Evolutionary conservation across 345 rosid species (phyloP).

Genomic region (Dimocarpus longan): DNA sequence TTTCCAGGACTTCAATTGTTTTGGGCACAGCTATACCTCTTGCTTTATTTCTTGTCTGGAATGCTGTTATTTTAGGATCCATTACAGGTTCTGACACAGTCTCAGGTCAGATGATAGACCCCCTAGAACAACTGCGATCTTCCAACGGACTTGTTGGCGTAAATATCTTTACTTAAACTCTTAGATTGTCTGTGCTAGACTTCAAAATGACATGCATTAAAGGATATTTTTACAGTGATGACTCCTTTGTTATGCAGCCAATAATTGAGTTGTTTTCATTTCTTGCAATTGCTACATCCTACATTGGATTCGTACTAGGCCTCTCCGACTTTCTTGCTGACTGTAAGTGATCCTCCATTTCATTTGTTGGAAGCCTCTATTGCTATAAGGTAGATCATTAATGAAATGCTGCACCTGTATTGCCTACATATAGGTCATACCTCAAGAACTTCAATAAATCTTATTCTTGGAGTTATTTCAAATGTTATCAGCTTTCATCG

Average conservation of each 20-base stretch:
- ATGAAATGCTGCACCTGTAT: neutral
- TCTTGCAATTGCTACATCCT: conserved; percentile 90
- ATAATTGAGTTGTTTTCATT: conserved; percentile 79
- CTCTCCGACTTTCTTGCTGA: conserved; percentile 89
- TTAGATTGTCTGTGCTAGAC: conserved; percentile 1
- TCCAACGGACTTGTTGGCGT: conserved; percentile 74
- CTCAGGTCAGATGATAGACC: conserved; percentile 59
- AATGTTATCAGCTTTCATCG: too few relatives aligned
- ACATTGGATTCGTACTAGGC: conserved; percentile 85
- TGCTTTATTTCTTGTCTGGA: conserved; percentile 85
- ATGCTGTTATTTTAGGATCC: conserved; percentile 83
- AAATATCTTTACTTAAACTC: conserved; percentile 32
- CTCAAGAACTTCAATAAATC: neutral
- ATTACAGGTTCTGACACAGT: conserved; percentile 45
- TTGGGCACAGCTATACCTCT: conserved; percentile 90
- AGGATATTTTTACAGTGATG: conserved; percentile 11
- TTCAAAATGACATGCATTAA: conserved; percentile 3
- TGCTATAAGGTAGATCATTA: neutral
- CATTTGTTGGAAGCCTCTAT: neutral
- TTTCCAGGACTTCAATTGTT: conserved; percentile 78
- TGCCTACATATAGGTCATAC: neutral
- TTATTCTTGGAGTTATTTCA: neutral
- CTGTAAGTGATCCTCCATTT: conserved; percentile 51
- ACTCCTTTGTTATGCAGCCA: conserved; percentile 55
- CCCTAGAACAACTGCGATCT: conserved; percentile 72